Base-by-base conservation (phyloP, 2,329 filamentous ascomycete genomes). In the Hymenoscyphus fraxineus region DNA sequence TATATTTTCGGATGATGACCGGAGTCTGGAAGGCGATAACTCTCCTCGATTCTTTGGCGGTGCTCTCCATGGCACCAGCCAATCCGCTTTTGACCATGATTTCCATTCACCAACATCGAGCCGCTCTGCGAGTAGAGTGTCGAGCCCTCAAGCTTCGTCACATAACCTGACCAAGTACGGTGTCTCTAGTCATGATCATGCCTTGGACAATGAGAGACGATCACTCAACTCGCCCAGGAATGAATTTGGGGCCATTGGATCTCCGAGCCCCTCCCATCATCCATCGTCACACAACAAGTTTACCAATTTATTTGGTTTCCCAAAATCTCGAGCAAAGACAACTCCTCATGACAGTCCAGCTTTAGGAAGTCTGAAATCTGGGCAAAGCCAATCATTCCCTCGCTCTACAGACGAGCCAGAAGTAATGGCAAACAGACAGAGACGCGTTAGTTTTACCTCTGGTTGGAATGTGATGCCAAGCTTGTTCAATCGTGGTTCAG, bases 311-410 rank as follows among this genome's bases (percentile, higher is more conserved):
- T 86, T 90, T 60, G 81, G 79, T 60, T 87, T 83, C 70, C 81
- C 88, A 62, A 86, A 85, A 55, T 82, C 84, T 62, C 83, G 83
- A 32, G 80, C 83, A 5, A 92, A 92, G 76, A 81, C 82, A 0
- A 73, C 82, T 6, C 82, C 85, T 9, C 83, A 85, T 38, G 82
- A 86, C 38, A 87, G 88, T 0, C 88, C 88, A 6, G 80, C 84
- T 0, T 77, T 93, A 7, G 91, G 91, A 0, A 87, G 84, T 22
- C 78, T 93, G 15, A 91, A 91, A 72, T 78, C 85, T 38, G 83
- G 85, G 0, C 90, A 94, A 73, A 93, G 90, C 71, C 90, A 92
- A 73, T 94, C 91, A 0, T 86, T 95, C 69, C 91, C 91, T 6
- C 80, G 84, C 19, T 82, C 83, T 66, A 78, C 78, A 66, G 90